Conservation (phyloP, 177 flowering plant genomes). For the Vitis hybrid region DNA sequence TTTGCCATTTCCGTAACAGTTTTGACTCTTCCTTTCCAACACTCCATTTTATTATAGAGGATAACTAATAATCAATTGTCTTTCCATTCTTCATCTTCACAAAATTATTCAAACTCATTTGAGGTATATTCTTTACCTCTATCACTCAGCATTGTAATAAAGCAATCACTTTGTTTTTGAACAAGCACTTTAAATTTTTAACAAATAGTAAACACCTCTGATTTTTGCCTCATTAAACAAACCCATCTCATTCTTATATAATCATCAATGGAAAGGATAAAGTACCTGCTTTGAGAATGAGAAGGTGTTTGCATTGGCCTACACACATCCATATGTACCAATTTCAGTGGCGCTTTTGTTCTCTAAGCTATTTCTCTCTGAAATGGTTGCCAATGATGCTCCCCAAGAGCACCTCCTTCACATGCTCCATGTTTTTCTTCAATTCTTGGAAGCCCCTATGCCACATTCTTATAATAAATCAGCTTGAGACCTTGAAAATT, state of each 20-base stretch:
- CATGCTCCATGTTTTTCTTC: no score
- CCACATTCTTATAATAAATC: no score
- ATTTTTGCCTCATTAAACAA: neutral
- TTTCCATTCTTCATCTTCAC: conserved; percentile 1
- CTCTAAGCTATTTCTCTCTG: no score
- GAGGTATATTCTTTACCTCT: conserved; percentile 5
- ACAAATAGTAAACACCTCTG: neutral
- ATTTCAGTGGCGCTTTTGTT: no score
- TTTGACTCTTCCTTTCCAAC: neutral
- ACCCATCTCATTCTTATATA: neutral
- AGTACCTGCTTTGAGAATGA: no score
- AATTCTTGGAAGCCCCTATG: no score
- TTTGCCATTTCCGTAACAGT: neutral
- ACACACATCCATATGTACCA: no score
- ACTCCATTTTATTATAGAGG: neutral
- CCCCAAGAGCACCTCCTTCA: no score
- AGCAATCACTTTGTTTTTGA: neutral
- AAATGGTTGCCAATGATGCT: no score
- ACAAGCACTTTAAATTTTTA: conserved; percentile 1
- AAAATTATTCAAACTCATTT: neutral
- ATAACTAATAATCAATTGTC: neutral
- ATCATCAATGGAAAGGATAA: no score
- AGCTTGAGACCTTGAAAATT: no score
- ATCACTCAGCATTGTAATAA: neutral
- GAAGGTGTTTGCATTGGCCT: no score